phyloP scores from a whole-genome alignment of 768 basidiomycete genomes.

The Lactarius trivialis region DNA sequence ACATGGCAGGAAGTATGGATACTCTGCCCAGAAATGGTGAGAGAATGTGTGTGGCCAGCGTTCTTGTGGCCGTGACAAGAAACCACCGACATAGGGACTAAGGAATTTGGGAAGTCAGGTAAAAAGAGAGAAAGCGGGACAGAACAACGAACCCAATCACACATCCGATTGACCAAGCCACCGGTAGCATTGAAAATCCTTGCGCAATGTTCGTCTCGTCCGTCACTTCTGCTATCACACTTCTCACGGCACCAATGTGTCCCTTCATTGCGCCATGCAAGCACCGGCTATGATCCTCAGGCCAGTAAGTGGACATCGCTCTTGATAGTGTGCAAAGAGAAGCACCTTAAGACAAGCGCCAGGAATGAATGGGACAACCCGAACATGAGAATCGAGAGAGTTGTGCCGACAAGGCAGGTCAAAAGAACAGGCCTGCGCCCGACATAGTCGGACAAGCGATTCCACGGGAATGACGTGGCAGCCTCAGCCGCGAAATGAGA shows the following conservation, averaged over 20 bases:
- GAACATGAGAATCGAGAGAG: background rate
- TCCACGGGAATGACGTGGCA: background rate
- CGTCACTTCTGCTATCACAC: background rate
- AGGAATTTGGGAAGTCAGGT: background rate
- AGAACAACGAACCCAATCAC: slow-evolving; percentile 14
- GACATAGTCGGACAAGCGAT: background rate
- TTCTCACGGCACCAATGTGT: background rate
- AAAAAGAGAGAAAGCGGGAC: background rate
- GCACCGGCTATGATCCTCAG: background rate
- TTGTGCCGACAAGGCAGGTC: background rate
- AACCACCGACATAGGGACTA: slow-evolving; percentile 21
- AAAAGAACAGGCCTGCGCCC: background rate
- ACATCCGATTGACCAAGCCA: background rate
- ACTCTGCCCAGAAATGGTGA: slow-evolving; percentile 20
- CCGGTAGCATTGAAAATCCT: background rate
- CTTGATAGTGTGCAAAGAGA: background rate
- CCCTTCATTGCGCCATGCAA: background rate
- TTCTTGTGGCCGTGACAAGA: slow-evolving; percentile 23
- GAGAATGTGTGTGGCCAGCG: slow-evolving; percentile 18
- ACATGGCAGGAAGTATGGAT: slow-evolving; percentile 26
- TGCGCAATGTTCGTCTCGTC: background rate
- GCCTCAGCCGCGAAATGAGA: background rate
- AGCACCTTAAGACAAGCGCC: background rate
- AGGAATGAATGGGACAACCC: background rate
- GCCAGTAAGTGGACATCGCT: background rate